Conservation (phyloP, 2,329 filamentous ascomycete species). For the Aureobasidium sp. region DNA sequence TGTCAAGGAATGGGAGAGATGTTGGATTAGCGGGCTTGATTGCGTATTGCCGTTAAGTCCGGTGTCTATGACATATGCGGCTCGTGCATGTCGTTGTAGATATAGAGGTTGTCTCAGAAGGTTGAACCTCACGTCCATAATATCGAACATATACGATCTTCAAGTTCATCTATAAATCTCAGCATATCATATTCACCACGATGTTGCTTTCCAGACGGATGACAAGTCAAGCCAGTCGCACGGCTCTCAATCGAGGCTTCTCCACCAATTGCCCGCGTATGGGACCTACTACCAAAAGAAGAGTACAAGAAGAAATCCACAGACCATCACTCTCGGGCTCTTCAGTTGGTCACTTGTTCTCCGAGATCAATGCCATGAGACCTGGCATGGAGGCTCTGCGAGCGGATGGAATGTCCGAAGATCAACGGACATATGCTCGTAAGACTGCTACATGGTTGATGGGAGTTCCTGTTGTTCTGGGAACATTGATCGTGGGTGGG, state of each 20-base stretch:
- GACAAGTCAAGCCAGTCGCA: neutral
- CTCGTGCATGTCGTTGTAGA: neutral
- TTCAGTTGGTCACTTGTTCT: conserved; percentile 21
- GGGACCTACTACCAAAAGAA: neutral
- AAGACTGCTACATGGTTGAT: conserved; percentile 16
- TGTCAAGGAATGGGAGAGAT: neutral
- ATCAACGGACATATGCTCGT: conserved; percentile 18
- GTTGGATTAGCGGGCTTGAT: neutral
- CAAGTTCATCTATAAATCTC: neutral
- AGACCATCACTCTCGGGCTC: conserved; percentile 22
- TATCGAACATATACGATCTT: neutral
- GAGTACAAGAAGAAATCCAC: conserved; percentile 13
- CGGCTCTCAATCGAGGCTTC: neutral
- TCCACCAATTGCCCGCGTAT: neutral
- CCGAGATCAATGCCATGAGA: conserved; percentile 22
- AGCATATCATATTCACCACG: neutral
- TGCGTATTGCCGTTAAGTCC: conserved; percentile 6
- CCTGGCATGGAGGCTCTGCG: conserved; percentile 19
- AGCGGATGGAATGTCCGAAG: conserved; percentile 20
- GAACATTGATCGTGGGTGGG: conserved; percentile 14
- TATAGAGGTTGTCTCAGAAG: neutral
- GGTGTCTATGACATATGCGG: conserved; percentile 2
- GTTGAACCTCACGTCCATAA: neutral
- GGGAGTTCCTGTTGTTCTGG: conserved; percentile 16
- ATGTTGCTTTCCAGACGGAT: neutral